These are phyloP conservation scores for Penicillium alfredii DNA, from an alignment of 495 filamentous ascomycete genomes.

Conservation along the genomic window DNA sequence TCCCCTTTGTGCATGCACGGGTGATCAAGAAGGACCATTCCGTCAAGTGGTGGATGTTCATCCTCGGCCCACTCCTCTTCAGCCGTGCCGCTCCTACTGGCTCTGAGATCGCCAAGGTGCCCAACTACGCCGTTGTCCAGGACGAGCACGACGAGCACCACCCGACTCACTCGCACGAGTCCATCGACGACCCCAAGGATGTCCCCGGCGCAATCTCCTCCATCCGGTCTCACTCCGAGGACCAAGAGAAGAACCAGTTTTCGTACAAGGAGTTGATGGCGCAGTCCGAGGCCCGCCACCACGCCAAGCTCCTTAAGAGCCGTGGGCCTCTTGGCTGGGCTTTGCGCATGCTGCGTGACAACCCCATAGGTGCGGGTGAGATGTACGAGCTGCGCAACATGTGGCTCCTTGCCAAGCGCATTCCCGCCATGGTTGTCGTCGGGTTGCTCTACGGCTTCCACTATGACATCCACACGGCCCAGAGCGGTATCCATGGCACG, in stretches of 20 bases:
- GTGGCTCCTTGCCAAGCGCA: slow-evolving; percentile 48
- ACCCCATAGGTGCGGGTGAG: slow-evolving; percentile 59
- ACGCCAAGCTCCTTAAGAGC: slow-evolving; percentile 48
- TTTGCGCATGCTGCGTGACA: slow-evolving; percentile 62
- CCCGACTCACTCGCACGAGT: slow-evolving; percentile 19
- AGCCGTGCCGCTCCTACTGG: slow-evolving; percentile 35
- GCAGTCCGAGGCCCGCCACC: slow-evolving; percentile 42
- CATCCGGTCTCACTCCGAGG: slow-evolving; percentile 13
- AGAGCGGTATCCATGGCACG: slow-evolving; percentile 56
- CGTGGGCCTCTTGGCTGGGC: slow-evolving; percentile 64
- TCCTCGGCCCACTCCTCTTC: slow-evolving; percentile 49
- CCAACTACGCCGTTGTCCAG: slow-evolving; percentile 50
- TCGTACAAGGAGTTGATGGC: slow-evolving; percentile 53
- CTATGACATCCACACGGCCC: slow-evolving; percentile 69
- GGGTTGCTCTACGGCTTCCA: slow-evolving; percentile 59
- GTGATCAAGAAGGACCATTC: slow-evolving; percentile 50
- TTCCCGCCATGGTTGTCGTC: slow-evolving; percentile 52
- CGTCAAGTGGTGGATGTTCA: slow-evolving; percentile 49
- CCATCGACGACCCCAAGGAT: slow-evolving; percentile 26
- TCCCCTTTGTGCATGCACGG: slow-evolving; percentile 49
- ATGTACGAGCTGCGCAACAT: slow-evolving; percentile 65
- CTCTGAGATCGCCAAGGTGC: slow-evolving; percentile 42
- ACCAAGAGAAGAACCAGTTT: slow-evolving; percentile 43
- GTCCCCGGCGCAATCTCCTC: too few relatives aligned
- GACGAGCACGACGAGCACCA: slow-evolving; percentile 29